phyloP scores from a whole-genome alignment of 768 basidiomycete genomes.

The Chiua virens region DNA sequence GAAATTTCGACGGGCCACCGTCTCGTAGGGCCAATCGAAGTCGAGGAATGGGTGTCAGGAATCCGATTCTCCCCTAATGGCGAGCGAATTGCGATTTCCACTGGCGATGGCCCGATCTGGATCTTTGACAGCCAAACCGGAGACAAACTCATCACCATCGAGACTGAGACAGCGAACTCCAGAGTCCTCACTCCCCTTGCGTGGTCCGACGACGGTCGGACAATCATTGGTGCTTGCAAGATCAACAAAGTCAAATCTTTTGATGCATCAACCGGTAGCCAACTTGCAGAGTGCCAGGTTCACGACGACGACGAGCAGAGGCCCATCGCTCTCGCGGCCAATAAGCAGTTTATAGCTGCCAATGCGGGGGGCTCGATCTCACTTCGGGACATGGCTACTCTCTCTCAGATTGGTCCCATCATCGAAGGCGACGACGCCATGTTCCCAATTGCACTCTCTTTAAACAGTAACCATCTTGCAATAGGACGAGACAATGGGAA shows the following conservation, averaged over 20 bases:
- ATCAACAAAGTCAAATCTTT: neutral
- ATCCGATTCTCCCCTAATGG: slow-evolving; percentile 4
- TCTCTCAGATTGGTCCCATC: neutral
- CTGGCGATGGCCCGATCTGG: neutral
- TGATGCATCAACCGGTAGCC: neutral
- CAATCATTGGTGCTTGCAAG: neutral
- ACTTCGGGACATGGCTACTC: neutral
- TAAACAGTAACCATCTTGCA: neutral
- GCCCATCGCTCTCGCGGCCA: neutral
- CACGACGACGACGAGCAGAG: neutral
- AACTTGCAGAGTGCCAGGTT: neutral
- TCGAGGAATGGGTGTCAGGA: neutral
- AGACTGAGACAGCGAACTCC: neutral
- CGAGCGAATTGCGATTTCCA: neutral
- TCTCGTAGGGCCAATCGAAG: neutral
- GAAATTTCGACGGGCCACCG: neutral
- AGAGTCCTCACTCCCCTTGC: neutral
- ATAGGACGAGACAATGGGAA: neutral
- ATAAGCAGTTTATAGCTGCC: neutral
- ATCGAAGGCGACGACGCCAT: neutral
- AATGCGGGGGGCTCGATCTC: neutral
- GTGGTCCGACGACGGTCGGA: neutral
- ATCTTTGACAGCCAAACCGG: neutral
- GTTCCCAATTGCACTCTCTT: neutral
- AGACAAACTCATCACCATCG: neutral